Evolutionary conservation across 75 land plant species (phyloP), one percentile per base, ranked within the genome.

Genomic region (Picea glauca): DNA sequence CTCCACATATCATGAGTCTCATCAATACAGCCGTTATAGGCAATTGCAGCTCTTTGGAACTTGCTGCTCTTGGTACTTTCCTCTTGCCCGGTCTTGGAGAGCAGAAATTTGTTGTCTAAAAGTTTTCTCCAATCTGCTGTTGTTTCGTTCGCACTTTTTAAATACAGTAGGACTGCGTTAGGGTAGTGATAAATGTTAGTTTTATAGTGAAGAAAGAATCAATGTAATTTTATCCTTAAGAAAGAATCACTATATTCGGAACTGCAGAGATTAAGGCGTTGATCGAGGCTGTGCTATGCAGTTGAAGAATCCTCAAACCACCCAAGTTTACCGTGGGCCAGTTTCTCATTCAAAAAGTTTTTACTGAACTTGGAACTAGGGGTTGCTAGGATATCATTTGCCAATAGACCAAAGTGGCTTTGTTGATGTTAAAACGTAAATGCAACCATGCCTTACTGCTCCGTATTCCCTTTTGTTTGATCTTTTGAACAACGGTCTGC

Each of bases 21-120:
- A 86, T 86, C 58, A 87, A 86, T 50, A 86, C 87, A 5, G 78
- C 79, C 57, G 86, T 84, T 60, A 72, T 86, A 59, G 88, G 88
- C 20, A 80, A 79, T 61, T 74, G 77, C 70, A 86, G 88, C 70
- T 86, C 87, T 20, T 30, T 86, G 70, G 87, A 86, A 60, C 83
- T 86, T 72, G 88, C 88, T 54, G 88, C 88, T 74, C 87, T 86
- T 57, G 88, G 88, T 86, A 77, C 60, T 65, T 70, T 66, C 18
- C 70, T 66, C 18, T 2, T 32, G 43, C 33, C 70, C n/a, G 6
- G 43, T 2, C 43, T 66, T 66, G 38, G 6, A 33, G 70, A 66
- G 43, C 13, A 66, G 70, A 35, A 7, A 66, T 15, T 32, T 66
- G 70, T 33, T 66, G 40, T 30, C 33, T 2, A 18, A 18, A 33